Conservation (phyloP, 148 eudicot species). For the Hydrangea macrophylla region DNA sequence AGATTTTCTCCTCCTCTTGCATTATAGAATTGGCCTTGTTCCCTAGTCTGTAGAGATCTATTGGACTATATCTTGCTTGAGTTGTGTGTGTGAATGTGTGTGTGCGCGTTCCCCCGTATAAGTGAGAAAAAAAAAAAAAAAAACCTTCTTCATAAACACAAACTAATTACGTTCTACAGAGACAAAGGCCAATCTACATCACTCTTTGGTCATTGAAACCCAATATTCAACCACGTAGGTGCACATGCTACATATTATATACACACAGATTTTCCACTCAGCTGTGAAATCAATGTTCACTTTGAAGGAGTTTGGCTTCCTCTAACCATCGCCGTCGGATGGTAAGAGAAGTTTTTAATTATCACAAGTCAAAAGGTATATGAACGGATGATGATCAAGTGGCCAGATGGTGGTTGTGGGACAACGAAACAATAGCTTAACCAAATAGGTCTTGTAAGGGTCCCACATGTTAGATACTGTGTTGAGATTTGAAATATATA, state of each 20-base stretch:
- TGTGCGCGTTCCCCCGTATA: too few species aligned
- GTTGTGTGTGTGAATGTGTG: too few species aligned
- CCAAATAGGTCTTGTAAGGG: background rate
- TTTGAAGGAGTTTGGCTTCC: background rate
- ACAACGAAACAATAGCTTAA: background rate
- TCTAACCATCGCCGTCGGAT: background rate
- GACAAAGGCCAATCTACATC: background rate
- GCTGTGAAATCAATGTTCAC: background rate
- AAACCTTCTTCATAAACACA: background rate
- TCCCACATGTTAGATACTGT: constrained; percentile 5
- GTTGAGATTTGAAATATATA: background rate
- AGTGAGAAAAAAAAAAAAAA: too few species aligned
- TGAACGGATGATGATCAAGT: background rate
- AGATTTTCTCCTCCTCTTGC: too few species aligned
- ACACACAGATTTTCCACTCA: background rate
- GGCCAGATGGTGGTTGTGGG: background rate
- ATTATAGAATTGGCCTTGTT: too few species aligned
- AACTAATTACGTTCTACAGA: background rate
- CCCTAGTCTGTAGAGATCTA: too few species aligned
- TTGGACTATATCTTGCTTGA: too few species aligned
- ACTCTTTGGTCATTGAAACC: background rate
- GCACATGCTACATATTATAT: background rate
- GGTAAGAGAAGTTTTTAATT: background rate
- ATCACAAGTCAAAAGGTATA: background rate
- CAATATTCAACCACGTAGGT: background rate